A percentile compares a stretch with the other conserved stretches of the same genome.
Evolutionary conservation across 306 rosid species (phyloP).

Genomic region (Lathyrus tuberosus): DNA sequence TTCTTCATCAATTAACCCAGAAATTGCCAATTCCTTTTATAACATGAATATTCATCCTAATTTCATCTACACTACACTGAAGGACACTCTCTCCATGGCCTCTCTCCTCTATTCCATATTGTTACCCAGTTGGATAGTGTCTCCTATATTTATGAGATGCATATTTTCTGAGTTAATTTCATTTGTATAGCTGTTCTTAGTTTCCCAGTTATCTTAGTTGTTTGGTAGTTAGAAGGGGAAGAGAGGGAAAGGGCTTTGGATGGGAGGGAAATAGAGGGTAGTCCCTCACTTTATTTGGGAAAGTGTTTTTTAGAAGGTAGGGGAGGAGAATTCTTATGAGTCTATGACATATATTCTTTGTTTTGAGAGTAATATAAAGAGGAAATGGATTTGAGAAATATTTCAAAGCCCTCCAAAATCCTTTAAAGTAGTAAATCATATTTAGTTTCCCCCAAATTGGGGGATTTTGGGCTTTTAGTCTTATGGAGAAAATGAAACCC

Average conservation of each 20-base stretch:
- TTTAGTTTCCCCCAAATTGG: not conserved
- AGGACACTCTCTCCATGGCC: not conserved
- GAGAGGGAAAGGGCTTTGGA: not conserved
- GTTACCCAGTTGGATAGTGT: not conserved
- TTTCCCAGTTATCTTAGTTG: not conserved
- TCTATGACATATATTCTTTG: not conserved
- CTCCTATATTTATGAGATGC: not conserved
- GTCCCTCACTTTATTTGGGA: not conserved
- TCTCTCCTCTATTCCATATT: not conserved
- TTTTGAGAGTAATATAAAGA: not conserved
- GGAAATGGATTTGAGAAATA: not conserved
- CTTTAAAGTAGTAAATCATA: not conserved
- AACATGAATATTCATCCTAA: not conserved
- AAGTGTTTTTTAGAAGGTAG: not conserved
- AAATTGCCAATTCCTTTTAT: not conserved
- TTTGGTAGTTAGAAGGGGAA: not conserved
- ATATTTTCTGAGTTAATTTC: not conserved
- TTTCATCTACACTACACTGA: not conserved
- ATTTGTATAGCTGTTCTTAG: not conserved
- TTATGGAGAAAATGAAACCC: not conserved
- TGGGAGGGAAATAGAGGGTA: not conserved
- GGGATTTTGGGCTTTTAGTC: not conserved
- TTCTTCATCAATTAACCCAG: slow-evolving; percentile 24
- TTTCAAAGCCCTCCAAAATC: not conserved
- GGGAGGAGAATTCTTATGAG: not conserved